Conservation (phyloP, 306 rosid species). For the Ceratonia siliqua region DNA sequence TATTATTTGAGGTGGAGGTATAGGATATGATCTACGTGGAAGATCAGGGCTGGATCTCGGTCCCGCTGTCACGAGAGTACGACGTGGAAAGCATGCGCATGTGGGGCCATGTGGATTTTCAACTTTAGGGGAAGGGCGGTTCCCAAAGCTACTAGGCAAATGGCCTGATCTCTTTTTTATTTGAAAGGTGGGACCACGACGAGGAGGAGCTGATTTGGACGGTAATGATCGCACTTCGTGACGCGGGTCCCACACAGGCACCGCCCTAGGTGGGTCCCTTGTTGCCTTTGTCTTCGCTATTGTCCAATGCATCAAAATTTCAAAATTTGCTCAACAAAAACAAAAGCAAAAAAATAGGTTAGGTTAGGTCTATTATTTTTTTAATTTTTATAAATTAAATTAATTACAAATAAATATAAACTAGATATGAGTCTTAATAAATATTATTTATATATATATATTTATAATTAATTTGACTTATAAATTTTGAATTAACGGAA, state of each 20-base stretch:
- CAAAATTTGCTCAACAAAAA: too few relatives aligned
- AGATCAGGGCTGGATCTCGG: conserved; percentile 39
- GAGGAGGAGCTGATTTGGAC: neutral
- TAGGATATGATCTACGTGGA: conserved; percentile 36
- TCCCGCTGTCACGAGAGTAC: conserved; percentile 51
- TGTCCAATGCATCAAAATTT: neutral
- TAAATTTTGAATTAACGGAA: too few relatives aligned
- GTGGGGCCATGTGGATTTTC: conserved; percentile 34
- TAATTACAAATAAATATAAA: too few relatives aligned
- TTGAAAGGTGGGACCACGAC: conserved; percentile 21
- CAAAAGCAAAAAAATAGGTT: too few relatives aligned
- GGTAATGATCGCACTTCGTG: conserved; percentile 30
- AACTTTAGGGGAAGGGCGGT: conserved; percentile 27
- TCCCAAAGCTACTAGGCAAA: neutral
- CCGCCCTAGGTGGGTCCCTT: conserved; percentile 35
- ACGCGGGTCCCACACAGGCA: conserved; percentile 38
- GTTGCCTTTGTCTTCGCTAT: conserved; percentile 29
- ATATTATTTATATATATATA: too few relatives aligned
- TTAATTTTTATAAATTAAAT: too few relatives aligned
- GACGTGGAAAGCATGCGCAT: conserved; percentile 48
- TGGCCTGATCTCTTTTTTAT: neutral
- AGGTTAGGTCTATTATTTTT: too few relatives aligned
- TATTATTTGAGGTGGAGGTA: too few relatives aligned
- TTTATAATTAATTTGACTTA: too few relatives aligned
- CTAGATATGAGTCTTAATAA: too few relatives aligned